phyloP scores from a whole-genome alignment of 805 yeast species.

The Metahyphopichia silvanorum region DNA sequence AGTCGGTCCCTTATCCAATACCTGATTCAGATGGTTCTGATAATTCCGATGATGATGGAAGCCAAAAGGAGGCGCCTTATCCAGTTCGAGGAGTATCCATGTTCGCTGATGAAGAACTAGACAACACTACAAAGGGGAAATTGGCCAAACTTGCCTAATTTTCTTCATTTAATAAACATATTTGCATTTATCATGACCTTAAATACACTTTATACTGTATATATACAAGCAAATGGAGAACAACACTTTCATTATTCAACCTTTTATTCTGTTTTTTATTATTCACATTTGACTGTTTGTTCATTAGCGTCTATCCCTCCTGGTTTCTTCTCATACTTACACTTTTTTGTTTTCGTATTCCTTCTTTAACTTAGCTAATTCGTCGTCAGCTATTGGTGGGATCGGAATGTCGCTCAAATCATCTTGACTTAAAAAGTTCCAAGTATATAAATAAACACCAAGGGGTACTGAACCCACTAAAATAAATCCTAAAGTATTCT shows the following conservation, averaged over 20 bases:
- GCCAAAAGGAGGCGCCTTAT: slow-evolving; percentile 19
- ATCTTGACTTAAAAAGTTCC: slow-evolving; percentile 64
- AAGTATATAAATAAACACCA: slow-evolving; percentile 65
- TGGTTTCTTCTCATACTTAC: not conserved
- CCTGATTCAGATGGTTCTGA: not conserved
- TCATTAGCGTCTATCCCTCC: not conserved
- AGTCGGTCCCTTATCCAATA: not conserved
- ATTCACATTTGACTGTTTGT: too few species aligned
- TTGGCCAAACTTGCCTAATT: not conserved
- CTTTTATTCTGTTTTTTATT: too few species aligned
- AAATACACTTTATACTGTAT: too few species aligned
- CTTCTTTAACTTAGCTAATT: slow-evolving; percentile 64
- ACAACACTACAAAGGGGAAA: slow-evolving; percentile 1
- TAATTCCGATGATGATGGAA: too few species aligned
- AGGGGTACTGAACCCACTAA: slow-evolving; percentile 61
- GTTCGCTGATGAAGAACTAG: slow-evolving; percentile 5
- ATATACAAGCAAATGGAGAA: too few species aligned
- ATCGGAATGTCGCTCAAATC: slow-evolving; percentile 91
- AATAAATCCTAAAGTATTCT: slow-evolving; percentile 62
- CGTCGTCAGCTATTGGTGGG: slow-evolving; percentile 84
- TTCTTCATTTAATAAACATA: too few species aligned
- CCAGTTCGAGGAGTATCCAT: slow-evolving; percentile 31
- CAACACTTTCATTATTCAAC: too few species aligned
- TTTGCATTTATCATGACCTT: too few species aligned
- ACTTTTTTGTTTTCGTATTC: slow-evolving; percentile 60